Percentiles rank a stretch among this genome's conserved stretches.
phyloP scores from a whole-genome alignment of 2,329 filamentous ascomycete genomes.

The Neobulgaria alba region DNA sequence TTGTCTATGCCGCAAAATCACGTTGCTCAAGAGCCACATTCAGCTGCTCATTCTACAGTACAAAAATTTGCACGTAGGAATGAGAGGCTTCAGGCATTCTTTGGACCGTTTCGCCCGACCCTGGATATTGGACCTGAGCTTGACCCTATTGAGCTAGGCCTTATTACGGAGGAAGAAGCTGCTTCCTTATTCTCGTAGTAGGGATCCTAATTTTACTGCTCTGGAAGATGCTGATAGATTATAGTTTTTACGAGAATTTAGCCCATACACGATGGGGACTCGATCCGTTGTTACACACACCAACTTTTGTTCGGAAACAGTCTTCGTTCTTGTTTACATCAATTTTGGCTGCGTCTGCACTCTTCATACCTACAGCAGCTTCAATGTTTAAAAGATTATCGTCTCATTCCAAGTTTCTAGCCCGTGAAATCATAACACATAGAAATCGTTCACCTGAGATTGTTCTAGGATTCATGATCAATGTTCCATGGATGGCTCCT shows the following conservation, averaged over 20 bases:
- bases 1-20: constrained; percentile 32
- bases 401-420: constrained; percentile 54
- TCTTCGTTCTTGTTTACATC: constrained; percentile 67
- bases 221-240: constrained; percentile 1
- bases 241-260: constrained; percentile 59
- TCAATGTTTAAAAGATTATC: constrained; percentile 58
- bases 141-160: constrained; percentile 60
- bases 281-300: constrained; percentile 57
- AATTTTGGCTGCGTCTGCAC: constrained; percentile 57
- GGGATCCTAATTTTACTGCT: constrained; percentile 20
- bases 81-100: constrained; percentile 53
- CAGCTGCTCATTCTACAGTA: constrained; percentile 1
- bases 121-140: constrained; percentile 55
- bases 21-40: constrained; percentile 5
- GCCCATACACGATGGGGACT: constrained; percentile 69
- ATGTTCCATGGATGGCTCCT: constrained; percentile 67
- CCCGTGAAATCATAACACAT: constrained; percentile 50
- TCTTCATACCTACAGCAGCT: constrained; percentile 56
- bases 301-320: constrained; percentile 55
- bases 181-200: constrained; percentile 57
- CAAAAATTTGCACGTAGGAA: constrained; percentile 25
- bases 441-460: constrained; percentile 65
- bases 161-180: constrained; percentile 58
- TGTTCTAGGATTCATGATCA: constrained; percentile 66
- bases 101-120: constrained; percentile 53